phyloP scores from a whole-genome alignment of 768 basidiomycete species.

The Naganishia vaughanmartiniae region DNA sequence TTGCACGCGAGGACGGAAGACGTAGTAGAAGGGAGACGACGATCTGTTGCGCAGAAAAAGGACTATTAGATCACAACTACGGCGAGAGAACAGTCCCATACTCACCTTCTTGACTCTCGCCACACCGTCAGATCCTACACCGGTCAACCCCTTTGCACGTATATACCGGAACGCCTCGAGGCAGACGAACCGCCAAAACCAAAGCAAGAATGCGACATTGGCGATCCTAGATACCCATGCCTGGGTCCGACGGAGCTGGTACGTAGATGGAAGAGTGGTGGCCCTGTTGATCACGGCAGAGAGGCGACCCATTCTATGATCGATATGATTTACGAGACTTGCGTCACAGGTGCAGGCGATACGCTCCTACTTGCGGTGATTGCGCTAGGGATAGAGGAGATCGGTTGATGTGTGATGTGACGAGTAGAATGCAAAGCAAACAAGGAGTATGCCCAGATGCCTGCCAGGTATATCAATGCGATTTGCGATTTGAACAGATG shows the following conservation, averaged over 20 bases:
- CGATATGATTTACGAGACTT: neutral
- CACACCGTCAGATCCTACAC: slow-evolving; percentile 17
- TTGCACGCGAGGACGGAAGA: slow-evolving; percentile 41
- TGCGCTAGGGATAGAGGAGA: neutral
- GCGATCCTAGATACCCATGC: slow-evolving; percentile 70
- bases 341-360: no score
- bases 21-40: slow-evolving; percentile 41
- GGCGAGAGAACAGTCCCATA: neutral
- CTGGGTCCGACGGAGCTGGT: slow-evolving; percentile 78
- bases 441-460: no score
- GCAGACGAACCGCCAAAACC: slow-evolving; percentile 34
- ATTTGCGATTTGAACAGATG: no score
- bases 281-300: neutral
- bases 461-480: no score
- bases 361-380: no score
- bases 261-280: slow-evolving; percentile 8
- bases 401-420: neutral
- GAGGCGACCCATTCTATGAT: neutral
- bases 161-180: slow-evolving; percentile 43
- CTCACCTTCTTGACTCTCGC: slow-evolving; percentile 10
- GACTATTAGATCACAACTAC: neutral
- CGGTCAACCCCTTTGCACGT: slow-evolving; percentile 41
- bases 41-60: neutral
- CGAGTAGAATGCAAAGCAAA: no score
- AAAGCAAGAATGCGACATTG: slow-evolving; percentile 35